phyloP scores from a whole-genome alignment of 2,329 filamentous ascomycete species.

The Neurospora crassa region DNA sequence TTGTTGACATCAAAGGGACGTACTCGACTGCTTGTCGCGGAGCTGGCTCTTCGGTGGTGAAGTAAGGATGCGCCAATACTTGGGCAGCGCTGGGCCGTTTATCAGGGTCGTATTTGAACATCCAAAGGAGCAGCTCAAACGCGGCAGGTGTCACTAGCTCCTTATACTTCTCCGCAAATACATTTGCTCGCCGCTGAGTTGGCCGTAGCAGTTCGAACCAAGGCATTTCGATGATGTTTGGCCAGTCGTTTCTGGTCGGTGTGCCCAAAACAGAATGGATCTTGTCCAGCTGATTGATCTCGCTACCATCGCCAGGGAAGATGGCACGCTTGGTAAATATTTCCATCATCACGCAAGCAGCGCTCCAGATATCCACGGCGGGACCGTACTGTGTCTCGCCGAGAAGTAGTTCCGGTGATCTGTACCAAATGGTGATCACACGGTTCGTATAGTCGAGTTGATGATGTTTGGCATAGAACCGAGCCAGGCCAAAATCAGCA shows the following conservation, averaged over 20 bases:
- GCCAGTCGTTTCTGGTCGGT: slow-evolving; percentile 77
- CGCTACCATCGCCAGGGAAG: slow-evolving; percentile 91
- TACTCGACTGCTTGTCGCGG: slow-evolving; percentile 74
- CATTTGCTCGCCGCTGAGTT: slow-evolving; percentile 58
- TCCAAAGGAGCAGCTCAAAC: slow-evolving; percentile 70
- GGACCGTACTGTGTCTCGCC: slow-evolving; percentile 87
- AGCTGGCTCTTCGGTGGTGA: slow-evolving; percentile 68
- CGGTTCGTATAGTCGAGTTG: slow-evolving; percentile 96
- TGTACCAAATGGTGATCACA: slow-evolving; percentile 98
- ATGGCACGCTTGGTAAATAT: slow-evolving; percentile 92
- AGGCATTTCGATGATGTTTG: slow-evolving; percentile 81
- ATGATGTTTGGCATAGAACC: slow-evolving; percentile 88
- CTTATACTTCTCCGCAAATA: slow-evolving; percentile 76
- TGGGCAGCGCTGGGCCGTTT: slow-evolving; percentile 76
- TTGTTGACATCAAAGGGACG: slow-evolving; percentile 26
- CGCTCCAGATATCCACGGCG: slow-evolving; percentile 92
- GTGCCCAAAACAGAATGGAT: slow-evolving; percentile 92
- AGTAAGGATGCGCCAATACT: slow-evolving; percentile 81
- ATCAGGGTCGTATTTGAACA: slow-evolving; percentile 84
- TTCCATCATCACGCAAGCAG: slow-evolving; percentile 91
- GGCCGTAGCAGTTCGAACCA: slow-evolving; percentile 93
- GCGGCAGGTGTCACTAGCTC: slow-evolving; percentile 69
- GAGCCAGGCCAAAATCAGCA: slow-evolving; percentile 90
- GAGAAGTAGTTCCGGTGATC: slow-evolving; percentile 79
- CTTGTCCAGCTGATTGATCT: slow-evolving; percentile 91